Conservation (phyloP, 352 stramenopile species). For the Pythium sukuiense region DNA sequence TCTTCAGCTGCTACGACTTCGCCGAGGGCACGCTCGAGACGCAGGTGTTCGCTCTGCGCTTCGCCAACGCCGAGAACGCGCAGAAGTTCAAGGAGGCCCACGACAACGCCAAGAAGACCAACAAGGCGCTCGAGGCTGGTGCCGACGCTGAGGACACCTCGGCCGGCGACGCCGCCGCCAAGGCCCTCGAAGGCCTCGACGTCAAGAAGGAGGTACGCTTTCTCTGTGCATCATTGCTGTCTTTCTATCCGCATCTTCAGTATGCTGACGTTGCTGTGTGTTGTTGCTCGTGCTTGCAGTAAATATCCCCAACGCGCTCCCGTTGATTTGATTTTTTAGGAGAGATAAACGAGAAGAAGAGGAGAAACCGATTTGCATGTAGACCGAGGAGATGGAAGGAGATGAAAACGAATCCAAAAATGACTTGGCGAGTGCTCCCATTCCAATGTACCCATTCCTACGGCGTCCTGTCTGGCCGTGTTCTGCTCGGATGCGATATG, state of each 20-base stretch:
- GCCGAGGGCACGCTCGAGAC: conserved; percentile 92
- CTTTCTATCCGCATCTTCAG: background rate
- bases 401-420: conserved; percentile 31
- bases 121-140: conserved; percentile 93
- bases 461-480: background rate
- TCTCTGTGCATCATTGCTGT: background rate
- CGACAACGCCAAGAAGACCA: conserved; percentile 91
- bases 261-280: conserved; percentile 1
- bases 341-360: conserved; percentile 25
- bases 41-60: conserved; percentile 91
- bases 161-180: conserved; percentile 92
- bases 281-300: conserved; percentile 7
- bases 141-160: conserved; percentile 90
- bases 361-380: conserved; percentile 24
- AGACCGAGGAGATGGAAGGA: conserved; percentile 15
- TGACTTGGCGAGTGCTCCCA: conserved; percentile 9
- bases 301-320: conserved; percentile 23
- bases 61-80: conserved; percentile 95
- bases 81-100: conserved; percentile 97
- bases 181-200: conserved; percentile 88
- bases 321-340: conserved; percentile 36
- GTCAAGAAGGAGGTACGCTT: conserved; percentile 88
- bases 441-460: background rate
- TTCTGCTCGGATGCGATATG: conserved; percentile 1
- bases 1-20: conserved; percentile 99